Evolutionary conservation across 768 basidiomycete species (phyloP).

Genomic region (Amanita subjunquillea): DNA sequence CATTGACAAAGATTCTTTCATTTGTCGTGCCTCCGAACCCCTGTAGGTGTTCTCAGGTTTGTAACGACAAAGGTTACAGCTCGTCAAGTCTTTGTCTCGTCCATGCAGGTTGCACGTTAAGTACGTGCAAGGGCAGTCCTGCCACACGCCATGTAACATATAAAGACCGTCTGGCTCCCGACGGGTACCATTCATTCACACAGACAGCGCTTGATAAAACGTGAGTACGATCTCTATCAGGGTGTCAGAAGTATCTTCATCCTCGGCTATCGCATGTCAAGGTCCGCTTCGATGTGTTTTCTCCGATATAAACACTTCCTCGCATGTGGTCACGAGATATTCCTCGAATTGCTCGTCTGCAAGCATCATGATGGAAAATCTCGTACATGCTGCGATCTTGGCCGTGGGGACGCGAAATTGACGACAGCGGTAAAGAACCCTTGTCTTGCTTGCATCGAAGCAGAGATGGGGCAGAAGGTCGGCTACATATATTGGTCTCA

Average conservation of each 20-base stretch:
- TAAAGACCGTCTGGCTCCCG: not conserved
- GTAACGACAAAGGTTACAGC: not conserved
- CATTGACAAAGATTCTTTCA: no score
- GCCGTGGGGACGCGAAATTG: not conserved
- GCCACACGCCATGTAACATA: not conserved
- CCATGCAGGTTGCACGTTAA: not conserved
- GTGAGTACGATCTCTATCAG: not conserved
- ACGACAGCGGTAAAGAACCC: conserved; percentile 1
- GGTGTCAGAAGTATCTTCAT: not conserved
- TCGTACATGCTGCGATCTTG: conserved; percentile 4
- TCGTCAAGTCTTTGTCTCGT: not conserved
- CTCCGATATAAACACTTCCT: conserved; percentile 5
- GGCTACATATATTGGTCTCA: conserved; percentile 1
- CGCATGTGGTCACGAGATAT: conserved; percentile 4
- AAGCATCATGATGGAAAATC: not conserved
- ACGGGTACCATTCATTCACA: not conserved
- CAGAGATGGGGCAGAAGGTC: conserved; percentile 1
- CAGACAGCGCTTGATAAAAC: not conserved
- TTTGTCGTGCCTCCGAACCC: no score
- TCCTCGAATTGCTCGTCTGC: conserved; percentile 5
- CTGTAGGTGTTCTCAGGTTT: no score
- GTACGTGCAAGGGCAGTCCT: no score
- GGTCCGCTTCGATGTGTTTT: not conserved
- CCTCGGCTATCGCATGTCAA: not conserved
- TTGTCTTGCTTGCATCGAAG: conserved; percentile 4